A percentile compares a stretch with the other conserved stretches of the same genome.
Conservation (phyloP, 1,284 basidiomycete species). For the Rugosomyces carneus region DNA sequence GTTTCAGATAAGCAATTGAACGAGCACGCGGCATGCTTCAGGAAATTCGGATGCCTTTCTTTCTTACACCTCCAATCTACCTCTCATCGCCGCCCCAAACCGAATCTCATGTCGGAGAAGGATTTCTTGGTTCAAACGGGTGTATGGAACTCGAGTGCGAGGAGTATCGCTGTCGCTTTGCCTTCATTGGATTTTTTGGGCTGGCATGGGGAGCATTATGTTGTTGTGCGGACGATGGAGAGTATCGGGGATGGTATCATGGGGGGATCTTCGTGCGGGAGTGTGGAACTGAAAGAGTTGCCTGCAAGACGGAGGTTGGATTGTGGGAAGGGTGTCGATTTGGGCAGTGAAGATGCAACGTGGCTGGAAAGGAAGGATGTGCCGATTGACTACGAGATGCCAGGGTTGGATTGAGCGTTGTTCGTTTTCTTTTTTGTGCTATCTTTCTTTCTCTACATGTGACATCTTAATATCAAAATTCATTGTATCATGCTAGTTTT, state of each 20-base stretch:
- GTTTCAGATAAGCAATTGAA: slow-evolving; percentile 45
- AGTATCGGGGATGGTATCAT: slow-evolving; percentile 3
- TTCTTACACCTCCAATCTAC: slow-evolving; percentile 53
- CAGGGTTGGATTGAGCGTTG: slow-evolving; percentile 31
- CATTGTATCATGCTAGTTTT: too few relatives aligned
- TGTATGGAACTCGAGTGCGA: slow-evolving; percentile 44
- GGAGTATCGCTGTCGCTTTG: slow-evolving; percentile 41
- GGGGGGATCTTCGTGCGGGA: slow-evolving; percentile 14
- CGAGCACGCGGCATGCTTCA: slow-evolving; percentile 43
- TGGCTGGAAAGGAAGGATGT: slow-evolving; percentile 68
- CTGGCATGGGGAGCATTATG: slow-evolving; percentile 66
- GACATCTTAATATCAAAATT: neutral
- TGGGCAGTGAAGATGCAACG: slow-evolving; percentile 55
- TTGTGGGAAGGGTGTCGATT: slow-evolving; percentile 61
- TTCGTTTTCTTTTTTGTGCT: too few relatives aligned
- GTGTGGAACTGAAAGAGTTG: slow-evolving; percentile 58
- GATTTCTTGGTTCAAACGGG: slow-evolving; percentile 52
- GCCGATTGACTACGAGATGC: slow-evolving; percentile 64
- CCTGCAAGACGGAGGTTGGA: slow-evolving; percentile 52
- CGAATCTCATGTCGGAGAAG: slow-evolving; percentile 52
- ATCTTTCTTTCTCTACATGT: too few relatives aligned
- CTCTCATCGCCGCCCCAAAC: slow-evolving; percentile 44
- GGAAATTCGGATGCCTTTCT: slow-evolving; percentile 40
- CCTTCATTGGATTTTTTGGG: slow-evolving; percentile 57
- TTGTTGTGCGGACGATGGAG: slow-evolving; percentile 38